Conservation (phyloP, 1,284 basidiomycete genomes). For the Stereum hirsutum region DNA sequence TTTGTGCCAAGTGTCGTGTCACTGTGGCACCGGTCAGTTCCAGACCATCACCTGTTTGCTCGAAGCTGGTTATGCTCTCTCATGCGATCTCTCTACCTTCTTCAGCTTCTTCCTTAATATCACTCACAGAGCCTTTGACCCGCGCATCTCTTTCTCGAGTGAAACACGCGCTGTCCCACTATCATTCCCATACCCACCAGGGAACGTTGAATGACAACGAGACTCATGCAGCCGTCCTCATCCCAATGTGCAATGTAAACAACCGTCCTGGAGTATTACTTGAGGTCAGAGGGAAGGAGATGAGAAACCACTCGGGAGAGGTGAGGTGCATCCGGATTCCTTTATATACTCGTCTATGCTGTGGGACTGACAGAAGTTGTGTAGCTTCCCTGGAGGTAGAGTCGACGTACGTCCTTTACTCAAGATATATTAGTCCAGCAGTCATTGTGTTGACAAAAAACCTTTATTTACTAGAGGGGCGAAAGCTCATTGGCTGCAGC, state of each 20-base stretch:
- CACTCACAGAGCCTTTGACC: conserved; percentile 32
- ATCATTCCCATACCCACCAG: conserved; percentile 9
- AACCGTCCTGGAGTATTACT: conserved; percentile 57
- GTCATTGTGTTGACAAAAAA: neutral
- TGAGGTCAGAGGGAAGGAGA: conserved; percentile 60
- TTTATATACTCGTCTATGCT: too few relatives aligned
- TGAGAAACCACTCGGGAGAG: conserved; percentile 72
- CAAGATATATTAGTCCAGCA: neutral
- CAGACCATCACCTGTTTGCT: too few relatives aligned
- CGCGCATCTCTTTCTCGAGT: conserved; percentile 28
- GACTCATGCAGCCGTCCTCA: conserved; percentile 55
- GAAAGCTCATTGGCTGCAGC: conserved; percentile 45
- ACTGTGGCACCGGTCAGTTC: too few relatives aligned
- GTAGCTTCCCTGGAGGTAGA: conserved; percentile 72
- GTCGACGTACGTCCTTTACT: conserved; percentile 40
- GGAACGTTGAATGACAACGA: too few relatives aligned
- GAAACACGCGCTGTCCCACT: conserved; percentile 26
- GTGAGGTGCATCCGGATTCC: conserved; percentile 32
- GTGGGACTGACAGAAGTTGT: too few relatives aligned
- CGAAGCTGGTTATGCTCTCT: too few relatives aligned
- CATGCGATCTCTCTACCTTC: conserved; percentile 8
- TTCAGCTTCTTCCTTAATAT: conserved; percentile 14
- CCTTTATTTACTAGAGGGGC: conserved; percentile 34
- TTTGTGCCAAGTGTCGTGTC: too few relatives aligned
- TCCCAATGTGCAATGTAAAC: conserved; percentile 68